These are phyloP conservation scores for Quercus rubra DNA, from an alignment of 306 rosid genomes.

Conservation along the genomic window DNA sequence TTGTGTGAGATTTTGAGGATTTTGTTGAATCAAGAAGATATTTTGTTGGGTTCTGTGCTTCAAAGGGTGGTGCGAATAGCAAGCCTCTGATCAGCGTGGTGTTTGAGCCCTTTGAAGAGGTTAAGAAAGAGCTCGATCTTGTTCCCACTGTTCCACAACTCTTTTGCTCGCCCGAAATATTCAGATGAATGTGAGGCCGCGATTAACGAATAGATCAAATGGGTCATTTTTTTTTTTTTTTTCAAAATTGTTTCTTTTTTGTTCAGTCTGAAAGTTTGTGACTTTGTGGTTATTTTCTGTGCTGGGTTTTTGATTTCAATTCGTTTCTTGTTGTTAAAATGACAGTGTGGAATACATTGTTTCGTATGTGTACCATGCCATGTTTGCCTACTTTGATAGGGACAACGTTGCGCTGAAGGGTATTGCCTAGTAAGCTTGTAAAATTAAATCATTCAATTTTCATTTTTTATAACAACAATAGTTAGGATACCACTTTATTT, in stretches of 20 bases:
- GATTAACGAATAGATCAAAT: slow-evolving; percentile 95
- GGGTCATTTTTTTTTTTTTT: slow-evolving; percentile 1
- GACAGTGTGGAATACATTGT: slow-evolving; percentile 95
- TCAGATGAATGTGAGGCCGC: slow-evolving; percentile 57
- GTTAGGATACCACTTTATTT: too few species aligned
- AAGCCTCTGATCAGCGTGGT: slow-evolving; percentile 69
- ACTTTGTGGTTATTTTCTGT: background rate
- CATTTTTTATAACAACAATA: background rate
- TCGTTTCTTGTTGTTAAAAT: background rate
- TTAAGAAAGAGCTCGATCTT: slow-evolving; percentile 86
- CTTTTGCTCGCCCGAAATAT: slow-evolving; percentile 74
- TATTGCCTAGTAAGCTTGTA: slow-evolving; percentile 55
- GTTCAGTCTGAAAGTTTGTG: background rate
- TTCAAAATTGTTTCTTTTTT: background rate
- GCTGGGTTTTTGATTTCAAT: background rate
- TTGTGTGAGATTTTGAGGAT: too few species aligned
- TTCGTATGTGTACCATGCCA: slow-evolving; percentile 83
- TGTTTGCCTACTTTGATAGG: slow-evolving; percentile 95
- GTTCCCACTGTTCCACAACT: slow-evolving; percentile 66
- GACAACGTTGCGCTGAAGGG: slow-evolving; percentile 96
- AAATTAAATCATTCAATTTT: background rate
- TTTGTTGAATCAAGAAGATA: too few species aligned
- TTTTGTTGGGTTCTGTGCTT: slow-evolving; percentile 38
- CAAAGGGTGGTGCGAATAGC: slow-evolving; percentile 42
- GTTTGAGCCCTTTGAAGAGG: slow-evolving; percentile 93